Evolutionary conservation across 2,329 filamentous ascomycete genomes (phyloP).

Genomic region (Scytalidium sp.): DNA sequence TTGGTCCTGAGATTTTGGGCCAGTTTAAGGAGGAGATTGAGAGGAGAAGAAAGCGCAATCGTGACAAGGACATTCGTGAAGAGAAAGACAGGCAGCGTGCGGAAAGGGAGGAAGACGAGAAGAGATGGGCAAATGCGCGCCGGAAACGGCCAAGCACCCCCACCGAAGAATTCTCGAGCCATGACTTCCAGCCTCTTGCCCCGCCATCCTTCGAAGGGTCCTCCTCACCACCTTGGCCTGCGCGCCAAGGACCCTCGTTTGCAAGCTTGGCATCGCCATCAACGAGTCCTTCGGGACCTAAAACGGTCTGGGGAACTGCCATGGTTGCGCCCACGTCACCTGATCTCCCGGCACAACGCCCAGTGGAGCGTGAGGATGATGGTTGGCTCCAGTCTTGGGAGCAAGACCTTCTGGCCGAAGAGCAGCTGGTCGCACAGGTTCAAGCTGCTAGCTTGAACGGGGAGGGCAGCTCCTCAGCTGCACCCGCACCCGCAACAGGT

Average conservation of each 20-base stretch:
- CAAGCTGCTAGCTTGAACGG: conserved; percentile 47
- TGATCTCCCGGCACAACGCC: conserved; percentile 38
- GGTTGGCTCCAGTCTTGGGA: conserved; percentile 88
- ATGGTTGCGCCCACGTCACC: conserved; percentile 59
- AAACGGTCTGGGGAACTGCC: conserved; percentile 91
- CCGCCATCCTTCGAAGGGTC: conserved; percentile 43
- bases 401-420: conserved; percentile 66
- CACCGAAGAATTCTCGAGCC: conserved; percentile 44
- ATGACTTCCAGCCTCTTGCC: conserved; percentile 64
- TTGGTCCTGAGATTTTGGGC: conserved; percentile 57
- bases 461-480: conserved; percentile 14
- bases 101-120: conserved; percentile 66
- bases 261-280: conserved; percentile 72
- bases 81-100: conserved; percentile 68
- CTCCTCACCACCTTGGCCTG: conserved; percentile 47
- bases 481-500: conserved; percentile 14
- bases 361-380: conserved; percentile 51
- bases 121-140: conserved; percentile 57
- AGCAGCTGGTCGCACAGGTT: conserved; percentile 54
- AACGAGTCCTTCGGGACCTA: conserved; percentile 71
- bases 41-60: conserved; percentile 58
- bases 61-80: conserved; percentile 66
- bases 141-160: conserved; percentile 51
- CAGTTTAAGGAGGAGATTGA: conserved; percentile 63
- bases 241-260: conserved; percentile 59